Evolutionary conservation across 345 rosid species (phyloP).

Genomic region (Arabidopsis suecica): DNA sequence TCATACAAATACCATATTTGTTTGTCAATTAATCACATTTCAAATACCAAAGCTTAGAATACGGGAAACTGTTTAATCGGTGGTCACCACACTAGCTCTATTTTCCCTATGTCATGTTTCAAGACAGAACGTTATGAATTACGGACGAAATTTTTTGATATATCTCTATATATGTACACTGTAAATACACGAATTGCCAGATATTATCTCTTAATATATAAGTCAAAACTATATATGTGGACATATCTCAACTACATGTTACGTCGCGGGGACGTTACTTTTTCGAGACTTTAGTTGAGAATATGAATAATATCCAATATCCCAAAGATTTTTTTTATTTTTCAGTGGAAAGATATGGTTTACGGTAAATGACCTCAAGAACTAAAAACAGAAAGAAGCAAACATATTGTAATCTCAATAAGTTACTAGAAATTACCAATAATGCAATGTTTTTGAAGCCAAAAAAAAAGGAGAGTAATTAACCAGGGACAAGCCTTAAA

Average conservation of each 20-base stretch:
- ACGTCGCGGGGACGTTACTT: conserved; percentile 4
- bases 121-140: background rate
- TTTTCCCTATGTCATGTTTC: conserved; percentile 3
- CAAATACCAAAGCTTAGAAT: conserved; percentile 29
- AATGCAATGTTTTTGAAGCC: background rate
- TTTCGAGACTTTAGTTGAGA: conserved; percentile 1
- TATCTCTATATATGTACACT: background rate
- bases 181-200: background rate
- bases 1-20: background rate
- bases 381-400: background rate
- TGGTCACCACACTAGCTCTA: conserved; percentile 27
- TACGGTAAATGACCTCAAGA: background rate
- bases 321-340: too few relatives aligned
- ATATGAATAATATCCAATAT: background rate
- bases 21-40: conserved; percentile 25
- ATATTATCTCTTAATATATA: background rate
- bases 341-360: background rate
- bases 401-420: background rate
- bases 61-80: conserved; percentile 21
- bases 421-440: background rate
- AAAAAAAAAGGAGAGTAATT: conserved; percentile 1
- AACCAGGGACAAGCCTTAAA: conserved; percentile 16
- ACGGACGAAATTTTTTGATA: background rate
- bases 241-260: conserved; percentile 24
- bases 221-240: background rate